Percentiles rank a stretch among this genome's conserved stretches.
phyloP scores from a whole-genome alignment of 768 basidiomycete genomes.

The Pisolithus tinctorius region DNA sequence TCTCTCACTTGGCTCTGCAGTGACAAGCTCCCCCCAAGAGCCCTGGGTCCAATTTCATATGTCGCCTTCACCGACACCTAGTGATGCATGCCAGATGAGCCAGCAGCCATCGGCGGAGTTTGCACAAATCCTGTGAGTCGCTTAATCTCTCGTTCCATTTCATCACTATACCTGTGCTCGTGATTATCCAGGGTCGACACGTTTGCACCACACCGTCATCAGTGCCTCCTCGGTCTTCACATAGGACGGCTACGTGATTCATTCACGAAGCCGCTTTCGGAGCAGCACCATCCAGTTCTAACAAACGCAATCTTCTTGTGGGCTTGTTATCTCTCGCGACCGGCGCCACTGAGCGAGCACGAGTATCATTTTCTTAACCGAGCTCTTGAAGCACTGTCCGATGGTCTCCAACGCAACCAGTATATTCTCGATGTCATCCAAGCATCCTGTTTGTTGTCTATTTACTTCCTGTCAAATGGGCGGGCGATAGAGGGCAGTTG shows the following conservation, averaged over 20 bases:
- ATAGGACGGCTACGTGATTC: constrained; percentile 60
- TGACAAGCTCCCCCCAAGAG: constrained; percentile 44
- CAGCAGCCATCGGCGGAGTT: constrained; percentile 51
- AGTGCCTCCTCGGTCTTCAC: constrained; percentile 66
- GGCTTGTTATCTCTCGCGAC: constrained; percentile 75
- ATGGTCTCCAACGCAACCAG: constrained; percentile 51
- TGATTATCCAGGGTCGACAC: constrained; percentile 54
- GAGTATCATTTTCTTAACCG: constrained; percentile 66
- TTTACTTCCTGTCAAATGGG: constrained; percentile 74
- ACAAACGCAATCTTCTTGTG: constrained; percentile 80
- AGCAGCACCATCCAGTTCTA: constrained; percentile 69
- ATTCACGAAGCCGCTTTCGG: constrained; percentile 42
- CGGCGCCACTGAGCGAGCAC: constrained; percentile 61
- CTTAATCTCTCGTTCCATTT: constrained; percentile 4
- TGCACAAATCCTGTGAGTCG: constrained; percentile 56
- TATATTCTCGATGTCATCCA: constrained; percentile 67
- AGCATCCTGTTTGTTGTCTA: constrained; percentile 66
- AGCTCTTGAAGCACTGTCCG: constrained; percentile 55
- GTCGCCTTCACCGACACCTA: constrained; percentile 49
- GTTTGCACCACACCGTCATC: constrained; percentile 68
- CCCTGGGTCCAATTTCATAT: constrained; percentile 44
- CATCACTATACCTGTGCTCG: constrained; percentile 2
- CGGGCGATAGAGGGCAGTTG: constrained; percentile 73
- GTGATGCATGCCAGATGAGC: constrained; percentile 40
- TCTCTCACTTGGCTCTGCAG: constrained; percentile 18